phyloP scores from a whole-genome alignment of 805 yeast species.

The Metschnikowia vanudenii region DNA sequence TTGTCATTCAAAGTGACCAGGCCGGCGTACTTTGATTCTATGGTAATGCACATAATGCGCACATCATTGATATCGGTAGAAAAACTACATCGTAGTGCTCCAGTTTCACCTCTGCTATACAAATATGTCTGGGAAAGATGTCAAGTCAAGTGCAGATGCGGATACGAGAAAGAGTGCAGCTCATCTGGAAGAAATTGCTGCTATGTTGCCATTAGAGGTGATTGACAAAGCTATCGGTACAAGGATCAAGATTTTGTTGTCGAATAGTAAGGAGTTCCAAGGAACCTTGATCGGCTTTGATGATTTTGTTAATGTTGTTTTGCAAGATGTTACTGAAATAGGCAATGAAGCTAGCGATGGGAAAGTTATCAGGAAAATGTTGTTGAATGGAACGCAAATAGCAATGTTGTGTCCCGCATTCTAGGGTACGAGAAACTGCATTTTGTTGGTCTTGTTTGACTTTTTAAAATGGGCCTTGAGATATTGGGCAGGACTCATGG shows the following conservation, averaged over 20 bases:
- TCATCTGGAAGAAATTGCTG: background rate
- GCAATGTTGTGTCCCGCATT: constrained; percentile 51
- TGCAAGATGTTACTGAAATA: constrained; percentile 72
- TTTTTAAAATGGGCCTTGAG: no score
- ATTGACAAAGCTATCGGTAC: constrained; percentile 87
- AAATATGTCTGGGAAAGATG: background rate
- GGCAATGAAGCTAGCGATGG: constrained; percentile 45
- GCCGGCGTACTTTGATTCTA: background rate
- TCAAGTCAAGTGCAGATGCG: background rate
- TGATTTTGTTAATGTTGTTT: constrained; percentile 89
- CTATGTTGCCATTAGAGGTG: constrained; percentile 71
- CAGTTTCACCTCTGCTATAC: background rate
- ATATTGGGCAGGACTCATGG: no score
- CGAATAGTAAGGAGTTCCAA: constrained; percentile 68
- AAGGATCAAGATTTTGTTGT: constrained; percentile 67
- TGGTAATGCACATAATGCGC: constrained; percentile 4
- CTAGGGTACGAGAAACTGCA: background rate
- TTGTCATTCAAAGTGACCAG: no score
- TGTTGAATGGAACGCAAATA: constrained; percentile 69
- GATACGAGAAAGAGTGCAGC: background rate
- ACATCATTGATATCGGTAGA: background rate
- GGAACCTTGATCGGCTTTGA: constrained; percentile 92
- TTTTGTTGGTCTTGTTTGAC: no score
- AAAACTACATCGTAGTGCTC: background rate
- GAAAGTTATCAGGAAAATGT: constrained; percentile 53